These are phyloP conservation scores for Candida morakotiae DNA, from an alignment of 805 yeast genomes.

Conservation along the genomic window DNA sequence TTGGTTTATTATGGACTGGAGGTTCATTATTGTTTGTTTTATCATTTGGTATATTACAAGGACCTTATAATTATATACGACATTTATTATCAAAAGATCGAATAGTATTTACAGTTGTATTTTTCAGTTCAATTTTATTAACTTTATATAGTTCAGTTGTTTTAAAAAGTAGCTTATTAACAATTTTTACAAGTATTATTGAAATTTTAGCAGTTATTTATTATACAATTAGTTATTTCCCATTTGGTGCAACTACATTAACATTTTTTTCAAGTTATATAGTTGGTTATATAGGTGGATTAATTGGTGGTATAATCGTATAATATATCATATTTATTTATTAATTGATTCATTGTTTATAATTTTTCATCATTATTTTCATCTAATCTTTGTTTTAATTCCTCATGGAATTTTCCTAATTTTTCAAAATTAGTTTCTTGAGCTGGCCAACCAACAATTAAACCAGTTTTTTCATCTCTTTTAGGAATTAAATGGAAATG, in stretches of 20 bases:
- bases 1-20: conserved; percentile 86
- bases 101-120: conserved; percentile 73
- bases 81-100: conserved; percentile 77
- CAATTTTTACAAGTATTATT: conserved; percentile 67
- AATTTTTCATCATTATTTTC: conserved; percentile 11
- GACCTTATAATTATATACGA: conserved; percentile 73
- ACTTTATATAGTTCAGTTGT: conserved; percentile 75
- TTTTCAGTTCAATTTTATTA: conserved; percentile 71
- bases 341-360: conserved; percentile 24
- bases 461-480: conserved; percentile 65
- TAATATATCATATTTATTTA: conserved; percentile 33
- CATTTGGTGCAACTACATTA: conserved; percentile 83
- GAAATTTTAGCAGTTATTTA: conserved; percentile 86
- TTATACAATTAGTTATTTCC: conserved; percentile 90
- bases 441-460: conserved; percentile 94
- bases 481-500: conserved; percentile 97
- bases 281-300: conserved; percentile 42
- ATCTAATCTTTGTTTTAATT: conserved; percentile 28
- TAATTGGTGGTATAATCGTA: conserved; percentile 45
- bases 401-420: conserved; percentile 62
- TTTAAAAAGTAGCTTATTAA: conserved; percentile 66
- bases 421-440: conserved; percentile 71
- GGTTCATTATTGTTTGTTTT: conserved; percentile 84
- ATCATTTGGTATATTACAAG: conserved; percentile 89
- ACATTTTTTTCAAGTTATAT: conserved; percentile 45